A percentile compares a stretch with the other conserved stretches of the same genome.
phyloP scores from a whole-genome alignment of 176 grass and related monocot species.

The Musa itinerans region DNA sequence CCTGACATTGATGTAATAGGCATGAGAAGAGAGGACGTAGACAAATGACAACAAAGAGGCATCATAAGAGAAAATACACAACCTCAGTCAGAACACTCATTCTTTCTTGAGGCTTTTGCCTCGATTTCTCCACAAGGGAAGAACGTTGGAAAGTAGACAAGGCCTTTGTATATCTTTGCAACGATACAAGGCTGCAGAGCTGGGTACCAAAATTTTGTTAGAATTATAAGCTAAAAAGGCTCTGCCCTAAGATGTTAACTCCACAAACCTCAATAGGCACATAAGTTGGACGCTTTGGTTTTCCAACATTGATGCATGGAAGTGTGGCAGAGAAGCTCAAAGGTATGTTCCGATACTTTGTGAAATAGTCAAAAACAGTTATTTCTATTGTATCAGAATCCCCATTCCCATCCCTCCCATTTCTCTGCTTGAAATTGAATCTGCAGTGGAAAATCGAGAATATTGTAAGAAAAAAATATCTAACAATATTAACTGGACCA shows the following conservation, averaged over 20 bases:
- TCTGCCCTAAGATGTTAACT: not conserved
- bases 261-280: conserved; percentile 56
- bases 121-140: conserved; percentile 79
- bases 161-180: conserved; percentile 77
- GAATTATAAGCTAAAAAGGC: too few species aligned
- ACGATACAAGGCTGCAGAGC: conserved; percentile 43
- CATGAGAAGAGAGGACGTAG: not conserved
- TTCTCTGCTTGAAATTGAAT: conserved; percentile 51
- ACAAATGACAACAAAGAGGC: not conserved
- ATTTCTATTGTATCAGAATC: conserved; percentile 32
- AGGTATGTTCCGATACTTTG: conserved; percentile 43
- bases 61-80: not conserved
- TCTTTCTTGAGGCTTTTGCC: conserved; percentile 85
- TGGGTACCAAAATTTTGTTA: not conserved
- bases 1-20: conserved; percentile 25
- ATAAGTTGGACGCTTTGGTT: conserved; percentile 69
- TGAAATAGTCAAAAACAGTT: conserved; percentile 66
- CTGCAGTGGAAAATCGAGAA: conserved; percentile 26
- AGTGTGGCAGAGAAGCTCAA: conserved; percentile 54
- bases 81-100: conserved; percentile 63
- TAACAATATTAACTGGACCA: not conserved
- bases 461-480: not conserved
- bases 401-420: conserved; percentile 34
- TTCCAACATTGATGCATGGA: conserved; percentile 96
- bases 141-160: conserved; percentile 58